A percentile compares a stretch with the other conserved stretches of the same genome.
These are phyloP conservation scores for Kuraishia molischiana DNA, from an alignment of 805 yeast genomes.

Conservation along the genomic window DNA sequence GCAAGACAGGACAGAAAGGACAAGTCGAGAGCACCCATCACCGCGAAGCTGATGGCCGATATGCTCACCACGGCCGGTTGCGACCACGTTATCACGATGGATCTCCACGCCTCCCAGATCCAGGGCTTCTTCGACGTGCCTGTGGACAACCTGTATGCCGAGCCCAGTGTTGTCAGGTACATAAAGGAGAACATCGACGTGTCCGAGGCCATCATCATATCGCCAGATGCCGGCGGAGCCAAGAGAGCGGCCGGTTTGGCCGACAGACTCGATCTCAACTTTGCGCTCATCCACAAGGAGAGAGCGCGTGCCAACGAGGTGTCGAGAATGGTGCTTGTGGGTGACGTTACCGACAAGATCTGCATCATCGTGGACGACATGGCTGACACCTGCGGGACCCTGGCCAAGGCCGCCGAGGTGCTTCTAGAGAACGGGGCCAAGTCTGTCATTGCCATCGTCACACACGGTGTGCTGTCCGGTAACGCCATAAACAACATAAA, in stretches of 20 bases:
- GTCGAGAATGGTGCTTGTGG: conserved; percentile 76
- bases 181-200: conserved; percentile 52
- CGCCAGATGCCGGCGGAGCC: conserved; percentile 90
- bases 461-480: conserved; percentile 74
- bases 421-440: conserved; percentile 59
- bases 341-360: conserved; percentile 68
- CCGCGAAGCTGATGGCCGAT: conserved; percentile 79
- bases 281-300: conserved; percentile 80
- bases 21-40: conserved; percentile 76
- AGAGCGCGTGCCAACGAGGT: conserved; percentile 79
- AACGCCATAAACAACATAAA: conserved; percentile 66
- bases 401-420: conserved; percentile 75
- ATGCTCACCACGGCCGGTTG: conserved; percentile 79
- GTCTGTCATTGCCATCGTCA: conserved; percentile 71
- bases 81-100: conserved; percentile 82
- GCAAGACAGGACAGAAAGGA: conserved; percentile 89
- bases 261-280: conserved; percentile 67
- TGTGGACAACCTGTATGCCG: conserved; percentile 77
- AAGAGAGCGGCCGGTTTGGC: conserved; percentile 83
- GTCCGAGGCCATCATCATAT: conserved; percentile 61
- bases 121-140: conserved; percentile 82
- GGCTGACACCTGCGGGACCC: conserved; percentile 87
- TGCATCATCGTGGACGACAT: conserved; percentile 80
- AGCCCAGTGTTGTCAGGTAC: conserved; percentile 70
- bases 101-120: conserved; percentile 80